Conservation (phyloP, 345 rosid species). For the Bruguiera parviflora region DNA sequence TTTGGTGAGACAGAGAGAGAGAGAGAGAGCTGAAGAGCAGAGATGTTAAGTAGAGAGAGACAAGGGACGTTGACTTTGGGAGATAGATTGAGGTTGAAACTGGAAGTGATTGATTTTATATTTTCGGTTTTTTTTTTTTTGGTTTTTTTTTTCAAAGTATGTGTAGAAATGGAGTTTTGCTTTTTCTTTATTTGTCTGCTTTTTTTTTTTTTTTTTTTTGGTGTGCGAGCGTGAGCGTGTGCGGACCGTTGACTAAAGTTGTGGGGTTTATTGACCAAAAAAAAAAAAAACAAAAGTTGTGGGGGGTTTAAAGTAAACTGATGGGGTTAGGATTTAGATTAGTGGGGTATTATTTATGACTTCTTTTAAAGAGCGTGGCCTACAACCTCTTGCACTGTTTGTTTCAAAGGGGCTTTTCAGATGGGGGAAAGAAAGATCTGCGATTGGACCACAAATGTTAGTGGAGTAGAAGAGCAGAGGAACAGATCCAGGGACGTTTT, state of each 20-base stretch:
- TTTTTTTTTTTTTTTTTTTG: not conserved
- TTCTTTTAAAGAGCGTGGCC: constrained; percentile 7
- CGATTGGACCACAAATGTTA: no score
- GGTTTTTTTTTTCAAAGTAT: not conserved
- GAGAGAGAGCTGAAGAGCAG: constrained; percentile 14
- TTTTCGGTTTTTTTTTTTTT: constrained; percentile 15
- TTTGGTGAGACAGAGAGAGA: constrained; percentile 18
- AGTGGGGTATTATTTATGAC: not conserved
- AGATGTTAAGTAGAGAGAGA: constrained; percentile 20
- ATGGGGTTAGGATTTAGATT: not conserved
- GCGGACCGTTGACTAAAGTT: constrained; percentile 40
- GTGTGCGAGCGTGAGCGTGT: not conserved
- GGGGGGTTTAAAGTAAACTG: constrained; percentile 20
- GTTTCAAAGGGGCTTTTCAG: not conserved
- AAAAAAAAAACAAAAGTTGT: not conserved
- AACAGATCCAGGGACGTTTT: no score
- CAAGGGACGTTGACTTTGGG: constrained; percentile 64
- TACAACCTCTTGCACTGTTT: constrained; percentile 12
- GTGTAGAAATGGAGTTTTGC: not conserved
- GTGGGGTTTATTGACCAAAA: not conserved
- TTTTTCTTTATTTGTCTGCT: not conserved
- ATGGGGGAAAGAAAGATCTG: not conserved
- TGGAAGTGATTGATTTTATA: constrained; percentile 10
- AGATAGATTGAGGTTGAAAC: constrained; percentile 28
- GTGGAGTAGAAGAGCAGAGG: no score